Conservation (phyloP, 768 basidiomycete genomes). For the Amanita fuliginea region DNA sequence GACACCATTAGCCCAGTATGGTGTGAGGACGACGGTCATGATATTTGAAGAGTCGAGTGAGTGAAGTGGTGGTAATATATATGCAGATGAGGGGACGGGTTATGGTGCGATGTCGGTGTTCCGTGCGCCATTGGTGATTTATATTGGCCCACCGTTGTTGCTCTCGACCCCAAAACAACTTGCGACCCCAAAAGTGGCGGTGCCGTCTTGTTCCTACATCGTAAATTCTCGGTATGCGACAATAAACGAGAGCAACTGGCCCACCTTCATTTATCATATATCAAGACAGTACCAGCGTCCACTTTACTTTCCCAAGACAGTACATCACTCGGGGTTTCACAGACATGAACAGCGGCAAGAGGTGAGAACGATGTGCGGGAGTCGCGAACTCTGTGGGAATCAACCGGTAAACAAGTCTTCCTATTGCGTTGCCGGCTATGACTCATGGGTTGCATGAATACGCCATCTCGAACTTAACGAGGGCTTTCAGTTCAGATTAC, state of each 20-base stretch:
- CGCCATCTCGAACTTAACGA: too few species aligned
- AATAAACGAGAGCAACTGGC: background rate
- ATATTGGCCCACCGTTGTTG: background rate
- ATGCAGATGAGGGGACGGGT: conserved; percentile 4
- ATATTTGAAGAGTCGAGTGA: background rate
- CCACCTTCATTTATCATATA: too few species aligned
- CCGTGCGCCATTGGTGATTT: background rate
- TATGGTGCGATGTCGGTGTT: background rate
- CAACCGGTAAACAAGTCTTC: background rate
- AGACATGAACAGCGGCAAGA: background rate
- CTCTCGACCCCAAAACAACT: background rate
- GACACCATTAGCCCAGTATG: conserved; percentile 59
- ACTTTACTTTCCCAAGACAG: background rate
- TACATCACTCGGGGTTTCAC: too few species aligned
- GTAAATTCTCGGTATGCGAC: background rate
- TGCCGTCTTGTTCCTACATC: conserved; percentile 2
- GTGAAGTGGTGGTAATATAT: conserved; percentile 1
- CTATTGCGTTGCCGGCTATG: too few species aligned
- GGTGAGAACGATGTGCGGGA: background rate
- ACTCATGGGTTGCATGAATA: background rate
- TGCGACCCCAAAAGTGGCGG: conserved; percentile 2
- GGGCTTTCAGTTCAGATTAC: too few species aligned
- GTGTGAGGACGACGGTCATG: conserved; percentile 59
- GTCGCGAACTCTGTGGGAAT: background rate
- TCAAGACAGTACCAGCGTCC: too few species aligned